These are phyloP conservation scores for Tolypocladium inflatum DNA, from an alignment of 2,329 filamentous ascomycete species.

Conservation along the genomic window DNA sequence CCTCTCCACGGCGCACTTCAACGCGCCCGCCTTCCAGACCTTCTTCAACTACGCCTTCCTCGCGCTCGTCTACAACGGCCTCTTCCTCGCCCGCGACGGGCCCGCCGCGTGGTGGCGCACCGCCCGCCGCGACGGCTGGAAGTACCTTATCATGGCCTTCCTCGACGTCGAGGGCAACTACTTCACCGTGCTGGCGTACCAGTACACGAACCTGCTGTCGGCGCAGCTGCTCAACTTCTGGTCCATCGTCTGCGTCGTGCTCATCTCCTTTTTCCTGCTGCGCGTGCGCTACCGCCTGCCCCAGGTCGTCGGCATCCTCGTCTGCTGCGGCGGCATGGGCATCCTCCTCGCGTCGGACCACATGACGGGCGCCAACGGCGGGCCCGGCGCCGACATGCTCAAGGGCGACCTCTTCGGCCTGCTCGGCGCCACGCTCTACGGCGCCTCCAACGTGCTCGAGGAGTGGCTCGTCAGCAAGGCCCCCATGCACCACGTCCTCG, in stretches of 20 bases:
- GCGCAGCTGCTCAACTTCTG: slow-evolving; percentile 98
- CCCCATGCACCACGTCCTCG: slow-evolving; percentile 87
- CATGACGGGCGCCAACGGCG: slow-evolving; percentile 65
- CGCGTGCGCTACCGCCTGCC: slow-evolving; percentile 81
- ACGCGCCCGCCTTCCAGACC: slow-evolving; percentile 89
- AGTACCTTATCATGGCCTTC: slow-evolving; percentile 86
- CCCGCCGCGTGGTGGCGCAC: slow-evolving; percentile 58
- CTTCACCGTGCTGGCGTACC: slow-evolving; percentile 91
- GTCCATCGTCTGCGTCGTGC: slow-evolving; percentile 88
- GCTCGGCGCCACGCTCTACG: slow-evolving; percentile 83
- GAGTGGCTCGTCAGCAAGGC: slow-evolving; percentile 86
- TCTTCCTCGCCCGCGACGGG: slow-evolving; percentile 73
- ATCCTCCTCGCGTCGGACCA: slow-evolving; percentile 81
- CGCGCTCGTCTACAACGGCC: slow-evolving; percentile 69
- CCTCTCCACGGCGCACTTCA: slow-evolving; percentile 56
- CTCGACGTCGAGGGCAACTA: slow-evolving; percentile 96
- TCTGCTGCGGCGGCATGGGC: slow-evolving; percentile 87
- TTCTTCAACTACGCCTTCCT: slow-evolving; percentile 91
- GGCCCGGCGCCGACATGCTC: slow-evolving; percentile 58
- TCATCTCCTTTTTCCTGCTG: slow-evolving; percentile 73
- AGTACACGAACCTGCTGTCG: slow-evolving; percentile 83
- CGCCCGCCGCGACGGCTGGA: slow-evolving; percentile 70
- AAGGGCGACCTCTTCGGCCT: slow-evolving; percentile 93
- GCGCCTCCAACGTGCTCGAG: slow-evolving; percentile 81
- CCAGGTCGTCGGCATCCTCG: slow-evolving; percentile 77